Evolutionary conservation across 352 stramenopile species (phyloP).

Genomic region (Pythium myriotylum): DNA sequence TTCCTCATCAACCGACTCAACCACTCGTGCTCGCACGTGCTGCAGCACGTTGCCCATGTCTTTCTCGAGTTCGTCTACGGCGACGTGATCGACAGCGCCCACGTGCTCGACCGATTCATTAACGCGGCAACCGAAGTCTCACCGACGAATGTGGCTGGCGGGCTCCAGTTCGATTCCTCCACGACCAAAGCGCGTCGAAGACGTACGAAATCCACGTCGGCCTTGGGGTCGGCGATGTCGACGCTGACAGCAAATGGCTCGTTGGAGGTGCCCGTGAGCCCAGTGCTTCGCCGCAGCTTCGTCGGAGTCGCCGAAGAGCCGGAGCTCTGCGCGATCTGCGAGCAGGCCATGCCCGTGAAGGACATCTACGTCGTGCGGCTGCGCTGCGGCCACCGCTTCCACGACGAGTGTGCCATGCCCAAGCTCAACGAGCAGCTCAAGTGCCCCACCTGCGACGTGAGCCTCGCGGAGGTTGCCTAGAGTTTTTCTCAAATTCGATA

Average conservation of each 20-base stretch:
- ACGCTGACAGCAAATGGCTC: not conserved
- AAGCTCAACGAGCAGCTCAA: conserved; percentile 60
- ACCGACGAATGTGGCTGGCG: not conserved
- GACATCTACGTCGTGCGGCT: conserved; percentile 43
- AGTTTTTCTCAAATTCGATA: not conserved
- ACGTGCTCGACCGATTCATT: conserved; percentile 29
- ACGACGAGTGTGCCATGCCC: conserved; percentile 66
- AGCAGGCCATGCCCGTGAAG: conserved; percentile 15
- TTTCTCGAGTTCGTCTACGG: conserved; percentile 44
- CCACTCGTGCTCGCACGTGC: conserved; percentile 39
- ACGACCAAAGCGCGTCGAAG: conserved; percentile 1
- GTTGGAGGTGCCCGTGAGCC: not conserved
- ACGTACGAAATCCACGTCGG: conserved; percentile 9
- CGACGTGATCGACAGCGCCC: conserved; percentile 31
- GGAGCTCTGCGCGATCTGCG: conserved; percentile 14
- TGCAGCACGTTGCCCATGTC: conserved; percentile 28
- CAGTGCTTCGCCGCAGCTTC: not conserved
- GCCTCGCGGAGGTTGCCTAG: conserved; percentile 13
- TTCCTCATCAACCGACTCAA: conserved; percentile 46
- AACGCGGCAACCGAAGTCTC: not conserved
- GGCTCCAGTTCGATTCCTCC: not conserved
- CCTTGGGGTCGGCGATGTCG: not conserved
- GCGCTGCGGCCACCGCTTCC: conserved; percentile 63
- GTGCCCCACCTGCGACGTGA: conserved; percentile 52
- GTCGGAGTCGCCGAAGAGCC: not conserved